Conservation (phyloP, 2,329 filamentous ascomycete genomes). For the Rhytidhysteron rufulum region DNA sequence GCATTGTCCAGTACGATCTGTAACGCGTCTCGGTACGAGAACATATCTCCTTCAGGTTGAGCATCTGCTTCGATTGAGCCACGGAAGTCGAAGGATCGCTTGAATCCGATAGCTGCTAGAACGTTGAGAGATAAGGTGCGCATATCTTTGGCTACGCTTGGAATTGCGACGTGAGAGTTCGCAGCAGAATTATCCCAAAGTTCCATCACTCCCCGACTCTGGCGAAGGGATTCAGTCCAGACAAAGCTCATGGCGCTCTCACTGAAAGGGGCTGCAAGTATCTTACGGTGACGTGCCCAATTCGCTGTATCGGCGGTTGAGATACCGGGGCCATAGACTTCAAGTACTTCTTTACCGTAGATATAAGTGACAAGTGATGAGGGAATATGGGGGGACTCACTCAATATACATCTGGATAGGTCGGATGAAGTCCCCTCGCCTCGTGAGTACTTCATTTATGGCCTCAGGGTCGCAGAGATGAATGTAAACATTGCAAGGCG, state of each 20-base stretch:
- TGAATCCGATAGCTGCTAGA: slow-evolving; percentile 28
- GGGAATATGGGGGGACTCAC: too few species aligned
- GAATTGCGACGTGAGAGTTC: slow-evolving; percentile 12
- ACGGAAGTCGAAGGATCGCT: slow-evolving; percentile 12
- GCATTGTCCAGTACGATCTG: slow-evolving; percentile 19
- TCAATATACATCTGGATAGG: slow-evolving; percentile 13
- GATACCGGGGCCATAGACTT: not conserved
- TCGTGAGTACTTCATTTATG: slow-evolving; percentile 9
- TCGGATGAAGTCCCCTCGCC: slow-evolving; percentile 12
- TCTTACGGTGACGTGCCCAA: slow-evolving; percentile 42
- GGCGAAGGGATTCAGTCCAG: slow-evolving; percentile 56
- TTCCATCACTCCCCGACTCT: slow-evolving; percentile 41
- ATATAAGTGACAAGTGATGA: slow-evolving; percentile 11
- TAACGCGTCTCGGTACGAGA: slow-evolving; percentile 11
- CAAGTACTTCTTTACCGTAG: slow-evolving; percentile 1
- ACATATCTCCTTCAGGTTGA: not conserved
- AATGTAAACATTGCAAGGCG: slow-evolving; percentile 11
- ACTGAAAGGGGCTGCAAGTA: slow-evolving; percentile 40
- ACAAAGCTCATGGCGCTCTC: slow-evolving; percentile 39
- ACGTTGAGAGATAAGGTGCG: slow-evolving; percentile 31
- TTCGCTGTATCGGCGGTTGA: slow-evolving; percentile 12
- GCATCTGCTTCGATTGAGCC: not conserved
- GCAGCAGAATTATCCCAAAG: slow-evolving; percentile 9
- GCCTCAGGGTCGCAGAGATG: slow-evolving; percentile 11
- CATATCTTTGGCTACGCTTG: slow-evolving; percentile 19